phyloP scores from a whole-genome alignment of 257 asterid species.

The Forsythia suspensa region DNA sequence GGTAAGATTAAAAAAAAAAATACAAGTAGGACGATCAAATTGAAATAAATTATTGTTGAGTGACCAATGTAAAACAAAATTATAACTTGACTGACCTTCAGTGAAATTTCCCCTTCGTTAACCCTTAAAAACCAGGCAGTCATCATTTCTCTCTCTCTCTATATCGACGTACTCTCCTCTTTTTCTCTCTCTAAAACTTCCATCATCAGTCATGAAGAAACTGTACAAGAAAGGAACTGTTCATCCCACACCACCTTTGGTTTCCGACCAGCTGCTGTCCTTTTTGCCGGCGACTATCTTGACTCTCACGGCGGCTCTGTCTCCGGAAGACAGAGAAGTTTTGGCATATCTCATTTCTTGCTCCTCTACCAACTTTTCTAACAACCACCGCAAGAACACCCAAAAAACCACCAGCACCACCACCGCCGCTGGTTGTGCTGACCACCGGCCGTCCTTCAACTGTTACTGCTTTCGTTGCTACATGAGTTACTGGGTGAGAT shows the following conservation, averaged over 20 bases:
- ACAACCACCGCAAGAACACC: constrained; percentile 20
- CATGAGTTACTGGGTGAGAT: constrained; percentile 65
- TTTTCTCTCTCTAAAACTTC: constrained; percentile 5
- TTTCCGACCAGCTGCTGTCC: constrained; percentile 64
- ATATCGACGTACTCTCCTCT: constrained; percentile 14
- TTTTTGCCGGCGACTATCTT: constrained; percentile 61
- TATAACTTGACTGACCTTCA: not conserved
- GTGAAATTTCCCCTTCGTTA: constrained; percentile 18
- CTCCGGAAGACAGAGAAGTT: constrained; percentile 55
- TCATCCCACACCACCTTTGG: constrained; percentile 60
- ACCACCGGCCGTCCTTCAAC: constrained; percentile 54
- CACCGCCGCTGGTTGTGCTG: constrained; percentile 20
- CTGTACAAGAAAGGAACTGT: constrained; percentile 55
- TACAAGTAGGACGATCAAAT: not conserved
- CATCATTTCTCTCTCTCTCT: constrained; percentile 7
- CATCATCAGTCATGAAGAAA: constrained; percentile 51
- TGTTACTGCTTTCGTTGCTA: constrained; percentile 77
- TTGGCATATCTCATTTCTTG: constrained; percentile 67
- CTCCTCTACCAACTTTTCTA: constrained; percentile 34
- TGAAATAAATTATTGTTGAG: not conserved
- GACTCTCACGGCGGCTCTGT: constrained; percentile 48
- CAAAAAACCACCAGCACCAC: constrained; percentile 12
- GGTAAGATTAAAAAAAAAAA: too few species aligned
- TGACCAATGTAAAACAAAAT: too few species aligned
- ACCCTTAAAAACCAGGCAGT: not conserved